Evolutionary conservation across 1,284 basidiomycete species (phyloP).

Genomic region (Clitocybe nebularis): DNA sequence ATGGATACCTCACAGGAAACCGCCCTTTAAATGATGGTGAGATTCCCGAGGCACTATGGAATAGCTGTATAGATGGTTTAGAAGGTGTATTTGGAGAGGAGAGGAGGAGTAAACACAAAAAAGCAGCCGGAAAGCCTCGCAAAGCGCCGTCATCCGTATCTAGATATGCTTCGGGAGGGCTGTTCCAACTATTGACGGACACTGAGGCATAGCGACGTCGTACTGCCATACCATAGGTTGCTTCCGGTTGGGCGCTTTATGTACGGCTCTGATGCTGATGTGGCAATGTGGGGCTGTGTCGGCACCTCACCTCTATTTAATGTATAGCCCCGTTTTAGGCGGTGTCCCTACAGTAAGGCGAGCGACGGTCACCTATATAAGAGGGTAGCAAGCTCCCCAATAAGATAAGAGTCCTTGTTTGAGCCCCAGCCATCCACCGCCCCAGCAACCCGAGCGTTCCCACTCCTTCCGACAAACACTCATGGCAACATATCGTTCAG

Average conservation of each 20-base stretch:
- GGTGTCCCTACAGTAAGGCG: too few species aligned
- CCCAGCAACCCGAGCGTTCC: too few species aligned
- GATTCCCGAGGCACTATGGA: conserved; percentile 36
- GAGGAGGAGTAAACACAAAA: conserved; percentile 36
- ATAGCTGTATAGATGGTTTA: conserved; percentile 44
- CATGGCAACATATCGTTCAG: conserved; percentile 21
- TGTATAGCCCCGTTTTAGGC: too few species aligned
- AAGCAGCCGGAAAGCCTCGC: conserved; percentile 7
- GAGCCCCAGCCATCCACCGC: too few species aligned
- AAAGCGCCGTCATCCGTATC: conserved; percentile 13
- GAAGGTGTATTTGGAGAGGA: conserved; percentile 45
- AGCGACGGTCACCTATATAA: too few species aligned
- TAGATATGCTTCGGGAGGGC: conserved; percentile 3
- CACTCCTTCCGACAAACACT: neutral
- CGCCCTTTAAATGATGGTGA: conserved; percentile 18
- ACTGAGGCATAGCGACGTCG: conserved; percentile 5
- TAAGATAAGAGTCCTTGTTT: too few species aligned
- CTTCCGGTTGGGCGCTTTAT: too few species aligned
- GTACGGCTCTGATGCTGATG: too few species aligned
- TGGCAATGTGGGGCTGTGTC: too few species aligned
- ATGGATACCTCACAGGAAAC: conserved; percentile 40
- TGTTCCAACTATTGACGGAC: conserved; percentile 10
- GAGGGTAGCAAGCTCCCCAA: too few species aligned
- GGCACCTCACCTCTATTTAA: too few species aligned
- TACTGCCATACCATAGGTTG: too few species aligned